Evolutionary conservation across 371 early-diverging fungal species (phyloP), one percentile per base, ranked within the genome.

Genomic region (Mortierella sp.): DNA sequence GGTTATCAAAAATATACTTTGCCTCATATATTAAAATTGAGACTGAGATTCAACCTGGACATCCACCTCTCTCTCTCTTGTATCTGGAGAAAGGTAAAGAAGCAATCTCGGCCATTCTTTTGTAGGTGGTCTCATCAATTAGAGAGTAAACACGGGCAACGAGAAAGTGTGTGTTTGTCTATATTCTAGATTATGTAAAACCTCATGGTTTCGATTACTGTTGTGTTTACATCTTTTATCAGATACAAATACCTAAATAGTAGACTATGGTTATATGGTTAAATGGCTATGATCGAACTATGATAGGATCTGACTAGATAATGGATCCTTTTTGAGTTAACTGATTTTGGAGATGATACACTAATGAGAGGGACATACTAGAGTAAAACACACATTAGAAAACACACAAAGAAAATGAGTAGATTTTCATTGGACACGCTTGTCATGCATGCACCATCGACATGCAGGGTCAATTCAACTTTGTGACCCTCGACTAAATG

Each of bases 401-500:
- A 26, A 26, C 28, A 53, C 17, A 53, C 53, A 53, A 53, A 26
- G 9, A 15, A 15, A 45, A 35, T 17, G 5, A 45, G 6, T 15
- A 15, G 19, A 19, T n/a, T 15, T 19, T 45, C 45, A 45, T 45
- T 45, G 45, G 45, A 45, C n/a, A 45, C 5, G n/a, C 15, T 19
- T 26, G 5, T 15, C 35, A 28, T 45, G 61, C 40, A 61, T 8
- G 61, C 42, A 28, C 61, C 45, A 61, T 43, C 31, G 61, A 61
- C 22, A 61, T 61, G 61, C 61, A 61, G 61, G 61, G 61, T 28
- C 61, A n/a, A 17, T 45, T 19, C n/a, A n/a, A n/a, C n/a, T 45
- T 45, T n/a, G 19, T 5, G 15, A 1, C 45, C 45, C 6, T 19
- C 19, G n/a, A 45, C 15, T 19, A 1, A n/a, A 19, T 45, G 45